Evolutionary conservation across 148 eudicot species (phyloP).

Genomic region (Salicornia ramosissima): DNA sequence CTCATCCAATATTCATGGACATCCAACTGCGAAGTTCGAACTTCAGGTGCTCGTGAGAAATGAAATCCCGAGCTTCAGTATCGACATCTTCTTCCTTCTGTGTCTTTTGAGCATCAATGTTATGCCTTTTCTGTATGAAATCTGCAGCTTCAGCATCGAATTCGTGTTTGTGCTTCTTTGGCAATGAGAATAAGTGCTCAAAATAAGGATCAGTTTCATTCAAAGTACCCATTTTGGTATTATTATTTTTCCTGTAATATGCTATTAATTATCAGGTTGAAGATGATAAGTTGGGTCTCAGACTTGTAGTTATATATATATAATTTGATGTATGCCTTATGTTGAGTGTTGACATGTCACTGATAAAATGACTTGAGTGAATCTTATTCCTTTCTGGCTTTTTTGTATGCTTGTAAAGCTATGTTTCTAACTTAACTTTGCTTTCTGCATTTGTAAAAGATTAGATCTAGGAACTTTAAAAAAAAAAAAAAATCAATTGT

Average conservation of each 20-base stretch:
- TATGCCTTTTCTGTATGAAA: constrained; percentile 15
- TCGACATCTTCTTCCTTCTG: constrained; percentile 24
- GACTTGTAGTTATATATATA: constrained; percentile 1
- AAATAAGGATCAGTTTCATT: constrained; percentile 20
- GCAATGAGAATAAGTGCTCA: constrained; percentile 18
- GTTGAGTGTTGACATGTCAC: neutral
- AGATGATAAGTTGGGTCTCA: neutral
- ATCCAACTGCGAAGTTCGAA: neutral
- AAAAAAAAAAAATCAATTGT: no score
- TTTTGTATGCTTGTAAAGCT: neutral
- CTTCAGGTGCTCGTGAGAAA: constrained; percentile 13
- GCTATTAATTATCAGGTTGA: neutral
- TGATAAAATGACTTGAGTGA: constrained; percentile 1
- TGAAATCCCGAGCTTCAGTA: constrained; percentile 20
- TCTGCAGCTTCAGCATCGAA: constrained; percentile 11
- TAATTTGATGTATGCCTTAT: neutral
- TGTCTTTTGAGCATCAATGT: constrained; percentile 3
- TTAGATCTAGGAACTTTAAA: neutral
- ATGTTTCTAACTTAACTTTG: neutral
- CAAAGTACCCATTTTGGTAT: constrained; percentile 6
- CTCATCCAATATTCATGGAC: neutral
- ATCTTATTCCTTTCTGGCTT: constrained; percentile 5
- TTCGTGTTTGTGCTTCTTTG: constrained; percentile 9
- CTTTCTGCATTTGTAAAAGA: neutral
- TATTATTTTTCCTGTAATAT: no score